Evolutionary conservation across 225 moss, liverwort and hornwort species (phyloP), one percentile per base, ranked within the genome.

Genomic region (Polytrichum commune): DNA sequence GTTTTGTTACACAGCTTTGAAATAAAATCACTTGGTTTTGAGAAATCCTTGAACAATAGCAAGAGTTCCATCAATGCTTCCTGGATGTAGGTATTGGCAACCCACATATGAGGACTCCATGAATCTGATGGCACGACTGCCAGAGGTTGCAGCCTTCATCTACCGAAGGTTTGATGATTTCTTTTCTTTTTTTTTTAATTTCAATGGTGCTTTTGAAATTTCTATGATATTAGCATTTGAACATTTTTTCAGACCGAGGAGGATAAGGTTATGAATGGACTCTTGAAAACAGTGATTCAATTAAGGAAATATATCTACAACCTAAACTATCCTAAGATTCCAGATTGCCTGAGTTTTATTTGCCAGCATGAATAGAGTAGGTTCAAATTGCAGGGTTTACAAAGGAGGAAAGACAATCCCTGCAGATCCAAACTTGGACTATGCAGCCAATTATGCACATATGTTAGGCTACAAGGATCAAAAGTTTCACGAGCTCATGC

Each of bases 91-190:
- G 70, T 95, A 90, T 75, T 95, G 93, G 91, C 88, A 95, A 67
- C 93, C 93, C 18, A 79, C 79, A 23, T 95, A 91, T 54, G 91
- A 95, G 83, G 93, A 95, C 72, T 91, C 93, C 38, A 88, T 95
- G 91, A 95, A 95, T 71, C 65, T 95, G 77, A 95, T 95, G 65
- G 95, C 95, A 9, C 83, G 82, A 26, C 75, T 95, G 74, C 93
- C 93, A 69, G 95, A 93, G 74, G 82, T 95, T 55, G 95, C 93
- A 29, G 95, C 95, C 19, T 95, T 76, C 73, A 91, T 95, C 68
- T 95, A 95, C 71, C 76, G 86, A 74, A 88, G 81, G 83, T 87
- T 60, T 5, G 13, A 13, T 4, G 4, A 46, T 0, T 46, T 46
- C 0, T 3, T 13, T 0, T 16, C 16, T 46, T 46, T 3, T 3